A percentile compares a stretch with the other conserved stretches of the same genome.
phyloP scores from a whole-genome alignment of 441 rosid genomes.

The Gossypium schwendimanii region DNA sequence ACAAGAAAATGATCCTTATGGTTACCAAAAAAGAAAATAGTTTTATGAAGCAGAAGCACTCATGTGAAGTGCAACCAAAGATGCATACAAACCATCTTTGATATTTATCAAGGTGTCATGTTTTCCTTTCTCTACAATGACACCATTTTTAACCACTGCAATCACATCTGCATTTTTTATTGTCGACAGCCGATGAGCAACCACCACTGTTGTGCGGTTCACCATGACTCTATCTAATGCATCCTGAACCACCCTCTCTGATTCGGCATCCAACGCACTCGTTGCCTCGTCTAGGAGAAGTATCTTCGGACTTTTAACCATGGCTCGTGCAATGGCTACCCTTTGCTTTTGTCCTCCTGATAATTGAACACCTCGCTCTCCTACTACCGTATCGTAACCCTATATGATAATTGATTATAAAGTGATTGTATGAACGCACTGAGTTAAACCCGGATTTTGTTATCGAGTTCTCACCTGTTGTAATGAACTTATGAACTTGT shows the following conservation, averaged over 20 bases:
- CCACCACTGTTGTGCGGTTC: constrained; percentile 37
- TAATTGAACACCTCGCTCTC: constrained; percentile 43
- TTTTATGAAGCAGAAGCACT: constrained; percentile 20
- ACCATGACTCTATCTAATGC: constrained; percentile 43
- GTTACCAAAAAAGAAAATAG: neutral
- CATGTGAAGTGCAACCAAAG: constrained; percentile 35
- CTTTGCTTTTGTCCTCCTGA: constrained; percentile 66
- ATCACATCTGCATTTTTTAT: constrained; percentile 35
- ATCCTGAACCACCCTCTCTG: constrained; percentile 50
- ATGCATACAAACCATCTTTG: constrained; percentile 39
- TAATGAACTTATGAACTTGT: constrained; percentile 39
- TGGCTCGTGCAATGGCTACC: constrained; percentile 51
- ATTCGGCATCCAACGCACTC: constrained; percentile 49
- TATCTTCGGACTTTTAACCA: constrained; percentile 44
- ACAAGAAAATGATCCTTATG: neutral
- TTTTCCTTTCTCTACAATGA: constrained; percentile 39
- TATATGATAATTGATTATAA: neutral
- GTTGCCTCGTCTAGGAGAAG: constrained; percentile 54
- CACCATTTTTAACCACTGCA: constrained; percentile 37
- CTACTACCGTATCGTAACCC: constrained; percentile 46
- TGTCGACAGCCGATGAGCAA: constrained; percentile 41
- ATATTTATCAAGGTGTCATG: constrained; percentile 33
- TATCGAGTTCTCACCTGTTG: constrained; percentile 25
- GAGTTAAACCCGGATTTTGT: neutral
- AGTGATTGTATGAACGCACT: neutral